Percentiles rank a stretch among this genome's conserved stretches.
Evolutionary conservation across 208 protist genomes (phyloP).

Genomic region (Porcisia deanei): DNA sequence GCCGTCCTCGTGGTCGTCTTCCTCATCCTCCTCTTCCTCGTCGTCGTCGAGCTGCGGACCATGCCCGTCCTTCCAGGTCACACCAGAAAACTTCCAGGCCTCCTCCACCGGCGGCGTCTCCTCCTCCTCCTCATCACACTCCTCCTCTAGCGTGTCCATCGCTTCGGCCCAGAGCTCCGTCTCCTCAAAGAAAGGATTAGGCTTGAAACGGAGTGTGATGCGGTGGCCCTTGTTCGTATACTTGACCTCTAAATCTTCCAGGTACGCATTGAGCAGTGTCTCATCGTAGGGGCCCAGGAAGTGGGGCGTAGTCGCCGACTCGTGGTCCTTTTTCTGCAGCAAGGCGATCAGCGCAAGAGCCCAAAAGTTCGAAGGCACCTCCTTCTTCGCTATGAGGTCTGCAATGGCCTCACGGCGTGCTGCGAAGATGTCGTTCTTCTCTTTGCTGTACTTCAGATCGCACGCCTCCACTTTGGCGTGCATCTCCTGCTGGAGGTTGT

Average conservation of each 20-base stretch:
- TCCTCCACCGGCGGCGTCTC: slow-evolving; percentile 29
- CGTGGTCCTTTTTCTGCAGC: slow-evolving; percentile 31
- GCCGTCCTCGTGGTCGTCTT: slow-evolving; percentile 1
- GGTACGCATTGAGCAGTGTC: slow-evolving; percentile 50
- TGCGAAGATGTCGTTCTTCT: slow-evolving; percentile 50
- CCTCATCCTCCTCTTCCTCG: slow-evolving; percentile 25
- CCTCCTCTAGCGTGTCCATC: slow-evolving; percentile 11
- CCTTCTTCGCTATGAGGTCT: slow-evolving; percentile 42
- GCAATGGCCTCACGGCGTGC: slow-evolving; percentile 39
- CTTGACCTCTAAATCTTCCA: slow-evolving; percentile 49
- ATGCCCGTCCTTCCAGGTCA: slow-evolving; percentile 77
- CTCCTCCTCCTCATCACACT: slow-evolving; percentile 18
- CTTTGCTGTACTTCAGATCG: slow-evolving; percentile 36
- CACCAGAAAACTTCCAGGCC: slow-evolving; percentile 60
- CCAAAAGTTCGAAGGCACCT: slow-evolving; percentile 68
- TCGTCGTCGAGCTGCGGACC: slow-evolving; percentile 43
- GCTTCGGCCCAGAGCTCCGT: slow-evolving; percentile 69
- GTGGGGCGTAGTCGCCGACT: slow-evolving; percentile 39
- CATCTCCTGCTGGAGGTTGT: slow-evolving; percentile 61
- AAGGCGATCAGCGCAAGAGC: slow-evolving; percentile 52
- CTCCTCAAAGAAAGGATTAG: slow-evolving; percentile 83
- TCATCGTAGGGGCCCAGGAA: slow-evolving; percentile 77
- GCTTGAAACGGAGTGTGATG: slow-evolving; percentile 50
- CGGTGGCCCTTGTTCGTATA: slow-evolving; percentile 46
- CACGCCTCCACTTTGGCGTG: slow-evolving; percentile 44